Percentiles rank a stretch among this genome's conserved stretches.
Conservation (phyloP, 2,329 filamentous ascomycete species). For the Canariomyces notabilis region DNA sequence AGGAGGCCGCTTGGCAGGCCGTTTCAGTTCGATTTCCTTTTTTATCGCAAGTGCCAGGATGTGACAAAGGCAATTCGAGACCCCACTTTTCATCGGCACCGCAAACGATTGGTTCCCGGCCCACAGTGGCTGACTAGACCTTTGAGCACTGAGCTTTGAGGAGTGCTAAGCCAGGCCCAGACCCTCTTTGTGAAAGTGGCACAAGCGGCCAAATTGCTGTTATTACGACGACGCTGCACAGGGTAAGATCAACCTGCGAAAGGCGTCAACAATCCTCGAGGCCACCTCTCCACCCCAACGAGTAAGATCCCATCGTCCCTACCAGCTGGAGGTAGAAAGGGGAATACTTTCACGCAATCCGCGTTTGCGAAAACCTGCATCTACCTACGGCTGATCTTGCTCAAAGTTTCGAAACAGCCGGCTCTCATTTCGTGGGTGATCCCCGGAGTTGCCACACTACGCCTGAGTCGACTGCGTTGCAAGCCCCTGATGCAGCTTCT, state of each 20-base stretch:
- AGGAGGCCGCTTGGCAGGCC: no score
- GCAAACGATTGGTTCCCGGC: not conserved
- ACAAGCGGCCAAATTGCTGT: conserved; percentile 3
- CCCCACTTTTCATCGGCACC: no score
- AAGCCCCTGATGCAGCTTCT: not conserved
- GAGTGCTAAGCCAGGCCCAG: not conserved
- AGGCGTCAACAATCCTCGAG: conserved; percentile 2
- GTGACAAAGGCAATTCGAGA: no score
- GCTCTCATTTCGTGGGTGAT: not conserved
- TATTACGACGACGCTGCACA: not conserved
- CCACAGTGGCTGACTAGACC: not conserved
- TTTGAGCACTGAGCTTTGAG: not conserved
- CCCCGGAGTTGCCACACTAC: not conserved
- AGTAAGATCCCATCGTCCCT: no score
- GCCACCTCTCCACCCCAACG: conserved; percentile 13
- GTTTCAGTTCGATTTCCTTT: no score
- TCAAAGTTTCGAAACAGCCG: not conserved
- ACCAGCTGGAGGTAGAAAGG: not conserved
- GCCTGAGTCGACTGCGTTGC: not conserved
- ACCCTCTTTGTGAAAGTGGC: not conserved
- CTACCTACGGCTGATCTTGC: not conserved
- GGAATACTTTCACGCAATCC: not conserved
- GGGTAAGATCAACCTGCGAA: not conserved
- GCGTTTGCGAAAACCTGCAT: not conserved
- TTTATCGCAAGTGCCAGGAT: no score